These are phyloP conservation scores for Emergomyces pasteurianus DNA, from an alignment of 2,329 filamentous ascomycete genomes.

Conservation along the genomic window DNA sequence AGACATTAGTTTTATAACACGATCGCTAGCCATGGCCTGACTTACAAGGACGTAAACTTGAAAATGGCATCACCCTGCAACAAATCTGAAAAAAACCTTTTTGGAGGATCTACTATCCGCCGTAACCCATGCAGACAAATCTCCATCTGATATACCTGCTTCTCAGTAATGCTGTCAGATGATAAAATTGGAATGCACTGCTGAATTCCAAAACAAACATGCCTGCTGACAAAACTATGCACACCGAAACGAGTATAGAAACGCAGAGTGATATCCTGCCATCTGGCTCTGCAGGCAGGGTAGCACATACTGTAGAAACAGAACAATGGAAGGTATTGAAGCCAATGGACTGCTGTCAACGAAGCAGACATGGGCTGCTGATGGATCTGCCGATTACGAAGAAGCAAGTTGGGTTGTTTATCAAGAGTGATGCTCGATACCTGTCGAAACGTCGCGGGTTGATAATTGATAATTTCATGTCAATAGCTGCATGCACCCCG, in stretches of 20 bases:
- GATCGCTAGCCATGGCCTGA: no score
- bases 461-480: neutral
- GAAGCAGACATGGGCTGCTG: neutral
- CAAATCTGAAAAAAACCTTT: no score
- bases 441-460: neutral
- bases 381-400: neutral
- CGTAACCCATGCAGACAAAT: no score
- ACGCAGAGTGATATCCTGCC: neutral
- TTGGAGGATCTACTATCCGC: no score
- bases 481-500: neutral
- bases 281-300: neutral
- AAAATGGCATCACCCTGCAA: neutral
- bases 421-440: neutral
- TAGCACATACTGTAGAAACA: neutral
- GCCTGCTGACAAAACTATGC: neutral
- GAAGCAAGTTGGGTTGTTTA: neutral
- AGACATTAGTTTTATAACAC: no score
- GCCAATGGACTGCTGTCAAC: neutral
- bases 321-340: neutral
- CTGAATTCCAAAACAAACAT: neutral
- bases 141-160: neutral
- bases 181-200: neutral
- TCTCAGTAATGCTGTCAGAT: neutral
- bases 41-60: neutral
- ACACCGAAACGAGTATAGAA: neutral